Conservation (phyloP, 768 basidiomycete genomes). For the Kwoniella newhampshirensis region DNA sequence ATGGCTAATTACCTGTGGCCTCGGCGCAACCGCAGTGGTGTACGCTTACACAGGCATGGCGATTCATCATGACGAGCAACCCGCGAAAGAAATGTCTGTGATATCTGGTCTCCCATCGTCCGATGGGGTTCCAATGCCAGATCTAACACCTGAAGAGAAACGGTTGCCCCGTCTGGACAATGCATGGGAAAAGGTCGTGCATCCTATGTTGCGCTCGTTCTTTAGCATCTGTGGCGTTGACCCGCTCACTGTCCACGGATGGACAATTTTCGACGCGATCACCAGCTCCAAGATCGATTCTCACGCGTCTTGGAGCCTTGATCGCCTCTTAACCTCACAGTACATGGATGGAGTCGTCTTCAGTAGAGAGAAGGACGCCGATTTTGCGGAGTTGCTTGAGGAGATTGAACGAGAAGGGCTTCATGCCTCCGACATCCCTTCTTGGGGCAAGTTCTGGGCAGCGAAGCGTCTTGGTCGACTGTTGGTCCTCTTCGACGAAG, state of each 20-base stretch:
- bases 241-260: constrained; percentile 36
- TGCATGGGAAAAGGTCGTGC: constrained; percentile 57
- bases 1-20: constrained; percentile 41
- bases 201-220: constrained; percentile 64
- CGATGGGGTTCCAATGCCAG: constrained; percentile 21
- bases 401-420: constrained; percentile 32
- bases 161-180: constrained; percentile 30
- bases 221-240: constrained; percentile 35
- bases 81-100: constrained; percentile 28
- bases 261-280: constrained; percentile 44
- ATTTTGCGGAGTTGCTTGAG: constrained; percentile 21
- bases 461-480: constrained; percentile 23
- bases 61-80: constrained; percentile 34
- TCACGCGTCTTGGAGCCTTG: constrained; percentile 27
- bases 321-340: constrained; percentile 30
- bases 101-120: constrained; percentile 33
- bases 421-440: constrained; percentile 34
- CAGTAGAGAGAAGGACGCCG: constrained; percentile 18
- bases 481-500: constrained; percentile 32
- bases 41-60: constrained; percentile 45
- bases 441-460: constrained; percentile 38
- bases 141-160: constrained; percentile 17
- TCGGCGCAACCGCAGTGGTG: constrained; percentile 25
- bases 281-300: constrained; percentile 14
- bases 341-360: constrained; percentile 42